A percentile compares a stretch with the other conserved stretches of the same genome.
Evolutionary conservation across 805 yeast genomes (phyloP).

Genomic region (Ogataea zsoltii): DNA sequence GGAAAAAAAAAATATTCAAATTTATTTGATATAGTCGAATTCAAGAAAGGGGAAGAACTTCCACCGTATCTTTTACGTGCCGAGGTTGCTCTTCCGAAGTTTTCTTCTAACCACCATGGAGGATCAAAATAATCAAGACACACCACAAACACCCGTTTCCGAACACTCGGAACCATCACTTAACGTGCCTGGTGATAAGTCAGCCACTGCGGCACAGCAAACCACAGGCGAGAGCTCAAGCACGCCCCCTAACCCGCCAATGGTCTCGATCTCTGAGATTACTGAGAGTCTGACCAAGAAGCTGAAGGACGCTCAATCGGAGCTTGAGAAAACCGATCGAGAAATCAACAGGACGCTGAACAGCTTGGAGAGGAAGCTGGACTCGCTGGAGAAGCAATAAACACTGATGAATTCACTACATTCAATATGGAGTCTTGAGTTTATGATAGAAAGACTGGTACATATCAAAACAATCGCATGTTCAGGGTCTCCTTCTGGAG

Average conservation of each 20-base stretch:
- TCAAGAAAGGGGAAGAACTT: no score
- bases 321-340: conserved; percentile 25
- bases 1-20: no score
- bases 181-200: neutral
- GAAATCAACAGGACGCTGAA: conserved; percentile 22
- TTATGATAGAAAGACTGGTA: no score
- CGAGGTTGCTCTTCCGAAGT: no score
- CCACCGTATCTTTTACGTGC: no score
- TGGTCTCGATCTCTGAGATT: conserved; percentile 27
- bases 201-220: neutral
- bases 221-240: neutral
- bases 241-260: neutral
- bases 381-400: conserved; percentile 10
- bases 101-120: no score
- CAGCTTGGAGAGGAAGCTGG: conserved; percentile 23
- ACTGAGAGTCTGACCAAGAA: conserved; percentile 24
- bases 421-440: no score
- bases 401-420: no score
- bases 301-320: conserved; percentile 23
- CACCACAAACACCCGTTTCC: neutral
- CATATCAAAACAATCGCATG: no score
- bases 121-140: no score
- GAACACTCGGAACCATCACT: neutral
- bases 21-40: no score
- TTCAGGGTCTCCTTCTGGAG: no score